Percentiles rank a stretch among this genome's conserved stretches.
Evolutionary conservation across 2,329 filamentous ascomycete species (phyloP).

Genomic region (Penicillium sp.): DNA sequence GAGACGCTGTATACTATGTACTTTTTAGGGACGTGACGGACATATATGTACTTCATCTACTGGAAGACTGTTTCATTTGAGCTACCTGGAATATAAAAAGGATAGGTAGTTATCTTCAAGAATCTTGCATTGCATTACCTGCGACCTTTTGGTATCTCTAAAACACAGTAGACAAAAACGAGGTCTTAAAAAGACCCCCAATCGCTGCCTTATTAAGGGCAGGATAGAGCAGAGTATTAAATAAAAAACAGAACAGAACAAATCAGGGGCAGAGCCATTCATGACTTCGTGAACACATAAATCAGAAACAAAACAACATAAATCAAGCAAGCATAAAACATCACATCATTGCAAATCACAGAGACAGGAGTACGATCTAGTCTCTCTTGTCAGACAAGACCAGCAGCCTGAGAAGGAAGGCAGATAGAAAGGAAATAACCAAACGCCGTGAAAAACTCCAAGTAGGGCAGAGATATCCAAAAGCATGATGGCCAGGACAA

Average conservation of each 20-base stretch:
- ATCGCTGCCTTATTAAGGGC: neutral
- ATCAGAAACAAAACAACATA: constrained; percentile 3
- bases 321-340: constrained; percentile 16
- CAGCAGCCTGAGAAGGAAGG: constrained; percentile 12
- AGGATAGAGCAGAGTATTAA: neutral
- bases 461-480: neutral
- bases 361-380: constrained; percentile 3
- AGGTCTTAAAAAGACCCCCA: neutral
- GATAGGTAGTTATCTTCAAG: neutral
- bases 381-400: constrained; percentile 5
- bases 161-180: neutral
- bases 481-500: neutral
- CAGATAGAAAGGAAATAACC: neutral
- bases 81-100: neutral
- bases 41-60: neutral
- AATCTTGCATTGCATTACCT: neutral
- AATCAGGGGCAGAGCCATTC: constrained; percentile 6
- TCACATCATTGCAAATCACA: constrained; percentile 17
- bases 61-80: neutral
- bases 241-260: neutral
- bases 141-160: neutral
- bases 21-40: neutral
- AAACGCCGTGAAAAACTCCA: neutral
- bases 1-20: constrained; percentile 5
- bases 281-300: constrained; percentile 24